A percentile compares a stretch with the other conserved stretches of the same genome.
Conservation (phyloP, 345 rosid genomes). For the Raphanus sativus region DNA sequence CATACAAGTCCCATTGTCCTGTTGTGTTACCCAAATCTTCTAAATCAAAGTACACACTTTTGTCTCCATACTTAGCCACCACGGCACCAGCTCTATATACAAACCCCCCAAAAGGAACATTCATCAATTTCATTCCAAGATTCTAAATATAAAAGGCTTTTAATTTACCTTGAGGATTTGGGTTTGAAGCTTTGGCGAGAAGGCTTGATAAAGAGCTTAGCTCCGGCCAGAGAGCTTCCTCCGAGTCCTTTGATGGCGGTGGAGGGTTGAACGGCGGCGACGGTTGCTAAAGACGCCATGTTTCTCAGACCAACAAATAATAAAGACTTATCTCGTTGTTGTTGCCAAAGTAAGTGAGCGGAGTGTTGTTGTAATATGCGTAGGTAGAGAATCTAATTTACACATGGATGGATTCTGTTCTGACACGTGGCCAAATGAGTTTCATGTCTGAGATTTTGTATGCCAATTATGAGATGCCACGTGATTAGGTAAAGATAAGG, state of each 20-base stretch:
- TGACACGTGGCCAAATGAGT: conserved; percentile 65
- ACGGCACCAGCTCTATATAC: conserved; percentile 55
- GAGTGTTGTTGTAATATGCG: conserved; percentile 17
- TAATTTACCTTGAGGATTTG: conserved; percentile 39
- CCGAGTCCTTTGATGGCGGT: conserved; percentile 65
- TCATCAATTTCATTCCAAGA: conserved; percentile 10
- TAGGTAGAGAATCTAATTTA: conserved; percentile 23
- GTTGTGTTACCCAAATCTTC: conserved; percentile 97
- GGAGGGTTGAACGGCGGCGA: conserved; percentile 58
- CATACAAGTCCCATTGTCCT: conserved; percentile 93
- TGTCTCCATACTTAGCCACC: conserved; percentile 91
- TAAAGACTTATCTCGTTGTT: not conserved
- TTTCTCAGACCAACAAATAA: conserved; percentile 29
- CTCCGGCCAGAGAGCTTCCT: conserved; percentile 70
- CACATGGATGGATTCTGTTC: conserved; percentile 39
- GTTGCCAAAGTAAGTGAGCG: conserved; percentile 18
- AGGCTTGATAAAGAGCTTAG: conserved; percentile 70
- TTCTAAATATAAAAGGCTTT: not conserved
- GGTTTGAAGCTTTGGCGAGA: conserved; percentile 54
- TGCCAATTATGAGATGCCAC: conserved; percentile 50
- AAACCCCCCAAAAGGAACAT: not conserved
- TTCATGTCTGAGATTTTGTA: conserved; percentile 41
- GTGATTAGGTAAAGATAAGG: conserved; percentile 57
- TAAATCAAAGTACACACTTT: conserved; percentile 95
- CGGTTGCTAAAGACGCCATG: conserved; percentile 80